Evolutionary conservation across 1,139 yeast species (phyloP).

Genomic region (Pichia sp.): DNA sequence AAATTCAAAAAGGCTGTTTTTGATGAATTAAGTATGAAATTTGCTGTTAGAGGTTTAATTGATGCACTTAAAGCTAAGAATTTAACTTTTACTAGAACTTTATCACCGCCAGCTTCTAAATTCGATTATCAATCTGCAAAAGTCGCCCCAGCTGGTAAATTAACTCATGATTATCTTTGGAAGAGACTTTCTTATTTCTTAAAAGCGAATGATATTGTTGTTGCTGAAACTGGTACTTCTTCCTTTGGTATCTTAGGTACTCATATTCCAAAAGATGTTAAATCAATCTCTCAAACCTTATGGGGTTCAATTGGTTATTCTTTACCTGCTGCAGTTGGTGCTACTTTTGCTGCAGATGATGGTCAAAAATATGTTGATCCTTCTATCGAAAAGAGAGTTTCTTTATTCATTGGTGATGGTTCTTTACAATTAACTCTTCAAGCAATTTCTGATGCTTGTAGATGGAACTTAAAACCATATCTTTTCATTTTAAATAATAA

Average conservation of each 20-base stretch:
- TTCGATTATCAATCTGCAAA: conserved; percentile 20
- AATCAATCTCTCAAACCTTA: conserved; percentile 81
- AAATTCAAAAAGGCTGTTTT: conserved; percentile 70
- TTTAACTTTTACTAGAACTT: neutral
- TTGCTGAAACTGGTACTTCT: conserved; percentile 87
- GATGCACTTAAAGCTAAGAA: conserved; percentile 11
- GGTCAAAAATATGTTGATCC: conserved; percentile 39
- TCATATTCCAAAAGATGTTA: conserved; percentile 64
- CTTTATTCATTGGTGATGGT: conserved; percentile 85
- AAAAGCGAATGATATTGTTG: conserved; percentile 70
- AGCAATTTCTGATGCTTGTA: conserved; percentile 77
- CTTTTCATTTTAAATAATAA: conserved; percentile 77
- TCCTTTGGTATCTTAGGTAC: conserved; percentile 82
- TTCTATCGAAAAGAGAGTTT: conserved; percentile 50
- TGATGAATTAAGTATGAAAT: conserved; percentile 77
- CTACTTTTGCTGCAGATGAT: conserved; percentile 78
- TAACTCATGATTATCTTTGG: conserved; percentile 83
- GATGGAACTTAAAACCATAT: conserved; percentile 76
- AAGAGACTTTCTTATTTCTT: conserved; percentile 67
- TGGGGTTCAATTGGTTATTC: conserved; percentile 92
- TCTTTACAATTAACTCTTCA: conserved; percentile 84
- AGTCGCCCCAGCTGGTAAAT: conserved; percentile 22
- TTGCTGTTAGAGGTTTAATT: conserved; percentile 41
- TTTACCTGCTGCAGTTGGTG: conserved; percentile 81
- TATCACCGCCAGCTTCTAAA: conserved; percentile 22